Base-by-base conservation (phyloP, 306 rosid species). In the Gastrolobium bilobum region DNA sequence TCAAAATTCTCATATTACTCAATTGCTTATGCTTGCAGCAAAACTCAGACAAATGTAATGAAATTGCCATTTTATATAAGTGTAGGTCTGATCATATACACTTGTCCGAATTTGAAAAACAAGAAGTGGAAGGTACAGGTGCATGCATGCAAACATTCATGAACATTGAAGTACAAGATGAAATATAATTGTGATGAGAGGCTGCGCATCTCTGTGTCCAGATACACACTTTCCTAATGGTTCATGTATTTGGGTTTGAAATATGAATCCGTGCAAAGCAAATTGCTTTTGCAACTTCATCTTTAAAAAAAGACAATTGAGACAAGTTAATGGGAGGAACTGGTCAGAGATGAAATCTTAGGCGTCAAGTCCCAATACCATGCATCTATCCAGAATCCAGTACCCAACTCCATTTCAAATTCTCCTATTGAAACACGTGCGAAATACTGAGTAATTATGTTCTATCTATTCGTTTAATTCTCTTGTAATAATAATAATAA, bases 161-260 rank as follows among this genome's bases (percentile, higher is more conserved):
- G 26, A 56, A 56, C 35, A 34, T 38, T 26, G 26, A 20, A n/a
- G n/a, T n/a, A 20, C 26, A 20, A 20, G 26, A 20, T 20, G 26
- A 20, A 20, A 20, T 20, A n/a, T 51, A 29, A 4, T 14, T 4
- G 35, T 2, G 6, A 63, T 38, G 71, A 42, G 57, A 68, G 74
- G 57, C 74, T 68, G 74, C 74, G 74, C 59, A 20, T 20, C 13
- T 3, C n/a, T 9, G 6, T 2, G 74, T 48, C 9, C 38, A 26
- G 71, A 65, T 68, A 68, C 73, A 68, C 73, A 68, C 11, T 46
- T 3, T 3, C 43, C 57, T 29, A 57, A 50, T 68, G 73, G 56
- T n/a, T 44, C 10, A 38, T 38, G 69, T 1, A 63, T 63, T 63
- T 7, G 26, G 26, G 26, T 20, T 20, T 20, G 26, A 20, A 39